Percentiles rank a stretch among this genome's conserved stretches.
Evolutionary conservation across 306 rosid genomes (phyloP).

Genomic region (Elaeagnus macrophylla): DNA sequence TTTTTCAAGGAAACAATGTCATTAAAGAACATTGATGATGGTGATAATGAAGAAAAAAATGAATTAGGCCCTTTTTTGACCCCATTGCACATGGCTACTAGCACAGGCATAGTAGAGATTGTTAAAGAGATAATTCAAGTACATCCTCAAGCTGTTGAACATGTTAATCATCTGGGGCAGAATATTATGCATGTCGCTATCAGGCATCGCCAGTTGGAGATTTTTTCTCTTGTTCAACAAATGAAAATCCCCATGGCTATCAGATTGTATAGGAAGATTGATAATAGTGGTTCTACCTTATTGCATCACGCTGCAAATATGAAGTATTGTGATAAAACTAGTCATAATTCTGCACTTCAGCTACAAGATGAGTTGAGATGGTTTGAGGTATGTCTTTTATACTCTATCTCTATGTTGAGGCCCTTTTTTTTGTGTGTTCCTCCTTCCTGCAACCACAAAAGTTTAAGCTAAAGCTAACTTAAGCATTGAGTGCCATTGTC

Average conservation of each 20-base stretch:
- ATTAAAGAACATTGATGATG: background rate
- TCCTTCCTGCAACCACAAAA: too few species aligned
- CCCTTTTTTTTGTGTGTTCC: background rate
- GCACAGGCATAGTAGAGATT: conserved; percentile 12
- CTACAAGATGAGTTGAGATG: conserved; percentile 13
- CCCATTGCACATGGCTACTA: conserved; percentile 11
- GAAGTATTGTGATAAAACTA: background rate
- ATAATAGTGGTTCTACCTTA: background rate
- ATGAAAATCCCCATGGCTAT: too few species aligned
- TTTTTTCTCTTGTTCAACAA: background rate
- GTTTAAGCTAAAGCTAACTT: background rate
- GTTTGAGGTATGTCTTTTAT: conserved; percentile 7
- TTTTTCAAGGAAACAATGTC: too few species aligned
- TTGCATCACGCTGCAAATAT: conserved; percentile 8
- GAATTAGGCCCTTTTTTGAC: background rate
- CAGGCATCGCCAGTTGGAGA: background rate
- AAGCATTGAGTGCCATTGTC: background rate
- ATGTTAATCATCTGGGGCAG: background rate
- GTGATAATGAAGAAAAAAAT: background rate
- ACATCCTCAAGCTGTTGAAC: conserved; percentile 11
- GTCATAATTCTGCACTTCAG: conserved; percentile 2
- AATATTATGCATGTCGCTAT: conserved; percentile 10
- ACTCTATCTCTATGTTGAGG: background rate
- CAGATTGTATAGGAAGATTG: background rate
- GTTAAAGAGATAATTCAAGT: background rate